A percentile compares a stretch with the other conserved stretches of the same genome.
Conservation (phyloP, 202 grass and related monocot genomes). For the Eragrostis tef region DNA sequence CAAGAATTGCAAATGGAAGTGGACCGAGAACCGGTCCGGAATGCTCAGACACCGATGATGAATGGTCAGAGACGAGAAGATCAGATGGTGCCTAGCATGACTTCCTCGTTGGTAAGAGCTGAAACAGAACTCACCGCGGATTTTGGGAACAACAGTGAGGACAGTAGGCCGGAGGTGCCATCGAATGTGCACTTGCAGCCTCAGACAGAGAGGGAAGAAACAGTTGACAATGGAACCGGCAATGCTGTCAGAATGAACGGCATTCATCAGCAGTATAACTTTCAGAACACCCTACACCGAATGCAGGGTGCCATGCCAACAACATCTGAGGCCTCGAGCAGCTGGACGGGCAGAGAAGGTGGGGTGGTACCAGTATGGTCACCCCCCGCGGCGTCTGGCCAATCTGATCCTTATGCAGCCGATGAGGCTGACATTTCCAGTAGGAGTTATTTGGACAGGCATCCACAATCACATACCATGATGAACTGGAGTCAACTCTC, state of each 20-base stretch:
- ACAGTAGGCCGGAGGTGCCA: slow-evolving; percentile 73
- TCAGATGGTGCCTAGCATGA: slow-evolving; percentile 97
- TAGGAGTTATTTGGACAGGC: slow-evolving; percentile 73
- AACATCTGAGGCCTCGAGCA: slow-evolving; percentile 68
- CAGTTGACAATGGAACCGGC: slow-evolving; percentile 9
- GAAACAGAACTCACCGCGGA: slow-evolving; percentile 55
- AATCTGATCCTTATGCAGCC: slow-evolving; percentile 55
- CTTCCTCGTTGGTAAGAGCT: slow-evolving; percentile 74
- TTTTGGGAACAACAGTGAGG: slow-evolving; percentile 53
- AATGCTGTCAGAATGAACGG: slow-evolving; percentile 47
- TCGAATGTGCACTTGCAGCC: slow-evolving; percentile 54
- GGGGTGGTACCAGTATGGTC: slow-evolving; percentile 94
- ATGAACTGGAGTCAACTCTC: slow-evolving; percentile 96
- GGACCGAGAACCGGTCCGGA: slow-evolving; percentile 45
- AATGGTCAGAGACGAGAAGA: slow-evolving; percentile 61
- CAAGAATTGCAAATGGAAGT: slow-evolving; percentile 75
- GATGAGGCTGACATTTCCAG: slow-evolving; percentile 70
- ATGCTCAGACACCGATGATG: slow-evolving; percentile 17
- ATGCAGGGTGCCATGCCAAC: slow-evolving; percentile 49
- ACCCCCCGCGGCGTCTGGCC: slow-evolving; percentile 57
- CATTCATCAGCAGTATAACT: slow-evolving; percentile 55
- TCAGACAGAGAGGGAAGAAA: slow-evolving; percentile 46
- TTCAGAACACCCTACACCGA: slow-evolving; percentile 47
- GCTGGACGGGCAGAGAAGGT: slow-evolving; percentile 72
- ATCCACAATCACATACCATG: slow-evolving; percentile 65